Percentiles rank a stretch among this genome's conserved stretches.
phyloP scores from a whole-genome alignment of 2,329 filamentous ascomycete genomes.

The Cladophialophora psammophila region DNA sequence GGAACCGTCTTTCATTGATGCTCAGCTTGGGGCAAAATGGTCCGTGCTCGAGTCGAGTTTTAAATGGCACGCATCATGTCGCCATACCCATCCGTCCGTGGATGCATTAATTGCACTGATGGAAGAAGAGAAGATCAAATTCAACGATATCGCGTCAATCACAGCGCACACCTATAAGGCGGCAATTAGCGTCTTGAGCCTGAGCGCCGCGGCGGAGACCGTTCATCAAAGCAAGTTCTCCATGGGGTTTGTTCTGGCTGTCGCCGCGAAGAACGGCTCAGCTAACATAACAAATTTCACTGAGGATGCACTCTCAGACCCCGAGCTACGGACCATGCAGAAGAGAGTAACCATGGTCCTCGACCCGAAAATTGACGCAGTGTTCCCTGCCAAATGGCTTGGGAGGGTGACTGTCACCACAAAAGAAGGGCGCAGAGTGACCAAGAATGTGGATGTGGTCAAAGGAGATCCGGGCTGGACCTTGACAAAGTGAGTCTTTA shows the following conservation, averaged over 20 bases:
- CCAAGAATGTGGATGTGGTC: constrained; percentile 41
- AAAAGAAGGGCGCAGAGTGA: constrained; percentile 39
- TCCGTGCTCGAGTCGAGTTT: constrained; percentile 45
- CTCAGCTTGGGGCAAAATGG: constrained; percentile 41
- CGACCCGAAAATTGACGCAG: constrained; percentile 42
- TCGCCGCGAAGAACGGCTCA: constrained; percentile 45
- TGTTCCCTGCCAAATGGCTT: constrained; percentile 44
- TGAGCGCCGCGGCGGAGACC: constrained; percentile 44
- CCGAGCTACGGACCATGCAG: constrained; percentile 42
- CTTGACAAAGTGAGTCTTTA: constrained; percentile 40
- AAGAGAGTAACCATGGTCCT: constrained; percentile 42
- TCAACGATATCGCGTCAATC: constrained; percentile 44
- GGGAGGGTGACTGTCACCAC: constrained; percentile 43
- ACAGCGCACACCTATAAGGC: constrained; percentile 44
- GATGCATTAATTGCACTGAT: constrained; percentile 44
- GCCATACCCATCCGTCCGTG: constrained; percentile 46
- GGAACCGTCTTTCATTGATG: constrained; percentile 9
- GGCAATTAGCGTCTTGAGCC: constrained; percentile 44
- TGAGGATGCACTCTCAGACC: constrained; percentile 42
- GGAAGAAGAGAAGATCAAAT: constrained; percentile 40
- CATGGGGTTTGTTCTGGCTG: constrained; percentile 46
- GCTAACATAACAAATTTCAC: constrained; percentile 44
- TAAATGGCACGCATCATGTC: constrained; percentile 47
- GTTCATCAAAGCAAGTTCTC: constrained; percentile 48
- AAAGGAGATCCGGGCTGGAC: constrained; percentile 45